These are phyloP conservation scores for Metschnikowia rubicola DNA, from an alignment of 805 yeast genomes.

Conservation along the genomic window DNA sequence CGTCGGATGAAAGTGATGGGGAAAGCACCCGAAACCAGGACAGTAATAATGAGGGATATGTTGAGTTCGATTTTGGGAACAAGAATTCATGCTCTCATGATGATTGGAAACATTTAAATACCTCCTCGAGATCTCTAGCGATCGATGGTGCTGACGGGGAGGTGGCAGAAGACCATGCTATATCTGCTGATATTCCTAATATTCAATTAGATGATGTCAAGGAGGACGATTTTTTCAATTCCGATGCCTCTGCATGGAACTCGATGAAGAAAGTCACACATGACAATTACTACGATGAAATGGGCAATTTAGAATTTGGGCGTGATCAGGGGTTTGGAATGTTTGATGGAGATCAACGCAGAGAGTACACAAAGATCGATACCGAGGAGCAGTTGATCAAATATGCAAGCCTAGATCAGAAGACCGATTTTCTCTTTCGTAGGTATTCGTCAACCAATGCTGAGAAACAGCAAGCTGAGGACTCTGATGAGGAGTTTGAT, in stretches of 20 bases:
- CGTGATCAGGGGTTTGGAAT: constrained; percentile 20
- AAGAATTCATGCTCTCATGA: constrained; percentile 4
- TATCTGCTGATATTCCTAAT: neutral
- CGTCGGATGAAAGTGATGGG: neutral
- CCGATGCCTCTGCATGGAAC: constrained; percentile 64
- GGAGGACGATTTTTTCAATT: constrained; percentile 34
- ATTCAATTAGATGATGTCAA: neutral
- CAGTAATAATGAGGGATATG: constrained; percentile 10
- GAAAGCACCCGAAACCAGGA: neutral
- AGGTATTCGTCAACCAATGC: constrained; percentile 6
- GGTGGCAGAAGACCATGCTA: neutral
- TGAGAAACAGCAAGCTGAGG: constrained; percentile 25
- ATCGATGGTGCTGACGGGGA: neutral
- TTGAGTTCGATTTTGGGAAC: constrained; percentile 30
- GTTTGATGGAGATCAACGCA: constrained; percentile 43
- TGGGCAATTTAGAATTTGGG: constrained; percentile 59
- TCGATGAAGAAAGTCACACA: constrained; percentile 81
- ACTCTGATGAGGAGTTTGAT: constrained; percentile 27
- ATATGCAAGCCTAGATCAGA: constrained; percentile 49
- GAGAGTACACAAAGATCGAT: constrained; percentile 85
- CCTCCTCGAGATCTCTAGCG: constrained; percentile 4
- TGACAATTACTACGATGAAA: constrained; percentile 74
- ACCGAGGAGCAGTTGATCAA: constrained; percentile 82
- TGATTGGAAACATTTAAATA: constrained; percentile 7
- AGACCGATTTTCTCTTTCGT: constrained; percentile 51